Evolutionary conservation across 257 asterid species (phyloP).

Genomic region (Buddleja alternifolia): DNA sequence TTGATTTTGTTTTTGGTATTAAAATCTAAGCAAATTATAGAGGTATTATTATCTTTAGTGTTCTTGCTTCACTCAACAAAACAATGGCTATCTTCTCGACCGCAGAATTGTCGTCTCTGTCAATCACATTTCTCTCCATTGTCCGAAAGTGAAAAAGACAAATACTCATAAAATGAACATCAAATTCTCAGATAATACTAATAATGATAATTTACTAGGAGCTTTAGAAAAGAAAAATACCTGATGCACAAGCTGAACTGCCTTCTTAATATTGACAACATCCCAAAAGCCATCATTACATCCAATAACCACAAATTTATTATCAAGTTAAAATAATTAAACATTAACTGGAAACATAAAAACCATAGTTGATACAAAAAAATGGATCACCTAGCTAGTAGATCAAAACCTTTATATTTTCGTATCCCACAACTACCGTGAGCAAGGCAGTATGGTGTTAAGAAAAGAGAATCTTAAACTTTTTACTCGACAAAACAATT

Average conservation of each 20-base stretch:
- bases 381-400: constrained; percentile 81
- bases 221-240: constrained; percentile 28
- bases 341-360: too few relatives aligned
- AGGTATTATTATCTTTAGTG: constrained; percentile 61
- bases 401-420: too few relatives aligned
- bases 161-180: neutral
- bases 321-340: too few relatives aligned
- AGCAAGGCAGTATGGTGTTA: too few relatives aligned
- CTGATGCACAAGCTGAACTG: constrained; percentile 55
- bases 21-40: constrained; percentile 60
- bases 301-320: constrained; percentile 6
- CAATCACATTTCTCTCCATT: constrained; percentile 41
- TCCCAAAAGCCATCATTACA: constrained; percentile 75
- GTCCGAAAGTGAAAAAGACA: constrained; percentile 39
- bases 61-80: constrained; percentile 60
- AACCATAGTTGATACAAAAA: neutral
- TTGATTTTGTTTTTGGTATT: constrained; percentile 29
- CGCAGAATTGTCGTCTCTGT: constrained; percentile 22
- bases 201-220: too few relatives aligned
- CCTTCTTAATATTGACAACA: constrained; percentile 56
- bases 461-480: too few relatives aligned
- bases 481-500: too few relatives aligned
- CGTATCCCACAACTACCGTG: too few relatives aligned
- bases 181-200: neutral
- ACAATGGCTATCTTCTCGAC: constrained; percentile 55